Evolutionary conservation across 495 filamentous ascomycete genomes (phyloP).

Genomic region (Venustampulla echinocandica): DNA sequence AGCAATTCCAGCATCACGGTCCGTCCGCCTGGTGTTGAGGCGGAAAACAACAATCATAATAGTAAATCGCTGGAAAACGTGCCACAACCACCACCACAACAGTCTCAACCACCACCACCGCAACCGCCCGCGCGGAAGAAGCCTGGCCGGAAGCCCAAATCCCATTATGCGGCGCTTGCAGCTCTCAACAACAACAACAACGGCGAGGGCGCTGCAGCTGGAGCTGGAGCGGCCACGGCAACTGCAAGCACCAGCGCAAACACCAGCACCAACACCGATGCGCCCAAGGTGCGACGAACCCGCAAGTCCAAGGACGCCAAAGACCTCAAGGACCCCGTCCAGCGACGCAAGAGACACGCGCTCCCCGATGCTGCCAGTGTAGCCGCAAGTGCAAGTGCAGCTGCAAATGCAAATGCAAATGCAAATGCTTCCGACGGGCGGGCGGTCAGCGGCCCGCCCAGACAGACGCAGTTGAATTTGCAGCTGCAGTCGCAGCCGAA

Average conservation of each 20-base stretch:
- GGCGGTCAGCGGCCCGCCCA: background rate
- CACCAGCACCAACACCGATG: conserved; percentile 33
- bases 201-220: too few relatives aligned
- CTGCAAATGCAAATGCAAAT: too few relatives aligned
- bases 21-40: conserved; percentile 9
- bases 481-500: too few relatives aligned
- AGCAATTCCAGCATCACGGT: conserved; percentile 16
- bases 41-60: too few relatives aligned
- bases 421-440: conserved; percentile 15
- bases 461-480: too few relatives aligned
- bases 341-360: conserved; percentile 41
- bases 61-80: too few relatives aligned
- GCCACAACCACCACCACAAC: too few relatives aligned
- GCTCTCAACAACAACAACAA: too few relatives aligned
- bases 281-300: conserved; percentile 42
- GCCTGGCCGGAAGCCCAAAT: conserved; percentile 41
- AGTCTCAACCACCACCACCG: background rate
- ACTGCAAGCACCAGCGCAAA: too few relatives aligned
- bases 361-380: conserved; percentile 25
- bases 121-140: conserved; percentile 12
- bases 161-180: too few relatives aligned
- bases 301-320: conserved; percentile 50
- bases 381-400: too few relatives aligned
- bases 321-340: conserved; percentile 40
- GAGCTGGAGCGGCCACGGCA: too few relatives aligned